Evolutionary conservation across 495 filamentous ascomycete genomes (phyloP), one percentile per base, ranked within the genome.

Genomic region (Xylona heveae): DNA sequence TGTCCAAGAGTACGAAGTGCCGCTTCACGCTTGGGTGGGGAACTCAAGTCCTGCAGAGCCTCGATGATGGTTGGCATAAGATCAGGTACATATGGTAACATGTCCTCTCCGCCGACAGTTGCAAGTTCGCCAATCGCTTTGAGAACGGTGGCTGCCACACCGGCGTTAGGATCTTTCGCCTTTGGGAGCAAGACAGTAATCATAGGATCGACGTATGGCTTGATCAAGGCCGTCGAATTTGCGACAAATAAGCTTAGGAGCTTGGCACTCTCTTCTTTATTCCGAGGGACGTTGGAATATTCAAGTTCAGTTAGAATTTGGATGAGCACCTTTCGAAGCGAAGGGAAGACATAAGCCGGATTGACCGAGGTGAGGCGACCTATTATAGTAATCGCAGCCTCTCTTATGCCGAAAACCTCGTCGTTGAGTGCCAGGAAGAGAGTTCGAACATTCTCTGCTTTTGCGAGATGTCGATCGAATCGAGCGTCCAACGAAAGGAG

Each of bases 391-490:
- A 99, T 93, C 3, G 88, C 77, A 20, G 84, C 84, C 54, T 95
- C 82, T 48, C 88, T 70, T 40, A 93, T 88, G 6, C 71, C 60
- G 37, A 95, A 95, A 2, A 77, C 64, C 37, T 92, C 81, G 44
- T 99, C 88, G 41, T 95, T 92, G n/a, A 95, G 70, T 4, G 88
- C 88, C 34, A 94, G 70, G 53, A 99, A 95, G 16, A 95, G 54
- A 26, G 79, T 90, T 19, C 90, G 71, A 24, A 95, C 88, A 51
- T 95, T 95, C 46, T 94, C 85, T 6, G 88, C 81, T 44, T 91
- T 84, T 19, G 79, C 79, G 15, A 99, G 63, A 46, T 95, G 88
- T 25, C 78, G 75, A 45, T 99, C 90, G 46, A 99, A 99, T 37
- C 88, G 75, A 31, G 78, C 66, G 47, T 94, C 88, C 18, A 99